Evolutionary conservation across 31 red algal species (phyloP).

Genomic region (Endocladia muricata): DNA sequence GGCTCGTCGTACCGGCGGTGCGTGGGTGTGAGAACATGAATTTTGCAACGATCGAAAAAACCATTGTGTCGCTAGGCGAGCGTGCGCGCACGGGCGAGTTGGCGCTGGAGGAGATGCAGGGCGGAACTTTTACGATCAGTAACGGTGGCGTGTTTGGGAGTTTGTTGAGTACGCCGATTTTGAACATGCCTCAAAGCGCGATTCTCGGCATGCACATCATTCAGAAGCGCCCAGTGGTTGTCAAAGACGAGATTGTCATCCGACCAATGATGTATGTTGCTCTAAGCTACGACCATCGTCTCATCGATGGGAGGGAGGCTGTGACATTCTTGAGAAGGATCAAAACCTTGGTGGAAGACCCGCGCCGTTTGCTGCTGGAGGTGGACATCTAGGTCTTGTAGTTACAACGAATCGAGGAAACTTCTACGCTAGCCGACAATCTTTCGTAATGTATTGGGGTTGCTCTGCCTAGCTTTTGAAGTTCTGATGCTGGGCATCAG

Average conservation of each 20-base stretch:
- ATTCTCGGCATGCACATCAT: constrained; percentile 99
- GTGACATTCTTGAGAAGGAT: constrained; percentile 94
- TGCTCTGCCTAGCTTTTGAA: too few relatives aligned
- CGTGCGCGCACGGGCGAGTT: constrained; percentile 78
- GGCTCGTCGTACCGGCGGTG: constrained; percentile 91
- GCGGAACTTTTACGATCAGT: constrained; percentile 98
- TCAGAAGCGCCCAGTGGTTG: constrained; percentile 89
- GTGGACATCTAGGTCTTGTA: constrained; percentile 54
- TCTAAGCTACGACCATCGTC: constrained; percentile 96
- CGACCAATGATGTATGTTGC: constrained; percentile 99
- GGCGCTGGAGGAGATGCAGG: constrained; percentile 98
- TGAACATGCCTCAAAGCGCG: constrained; percentile 99
- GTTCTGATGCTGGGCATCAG: too few relatives aligned
- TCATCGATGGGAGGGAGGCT: constrained; percentile 99
- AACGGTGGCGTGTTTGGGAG: constrained; percentile 99
- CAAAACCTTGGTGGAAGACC: constrained; percentile 95
- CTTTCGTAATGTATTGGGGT: too few relatives aligned
- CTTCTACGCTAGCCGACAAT: too few relatives aligned
- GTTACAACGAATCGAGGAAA: too few relatives aligned
- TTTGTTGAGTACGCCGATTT: constrained; percentile 91
- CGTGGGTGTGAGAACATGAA: constrained; percentile 90
- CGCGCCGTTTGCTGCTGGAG: constrained; percentile 86
- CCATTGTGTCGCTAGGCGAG: constrained; percentile 77
- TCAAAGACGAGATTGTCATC: constrained; percentile 93
- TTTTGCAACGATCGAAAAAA: constrained; percentile 96